Evolutionary conservation across 2,329 filamentous ascomycete genomes (phyloP).

Genomic region (Penicillium frequentans): DNA sequence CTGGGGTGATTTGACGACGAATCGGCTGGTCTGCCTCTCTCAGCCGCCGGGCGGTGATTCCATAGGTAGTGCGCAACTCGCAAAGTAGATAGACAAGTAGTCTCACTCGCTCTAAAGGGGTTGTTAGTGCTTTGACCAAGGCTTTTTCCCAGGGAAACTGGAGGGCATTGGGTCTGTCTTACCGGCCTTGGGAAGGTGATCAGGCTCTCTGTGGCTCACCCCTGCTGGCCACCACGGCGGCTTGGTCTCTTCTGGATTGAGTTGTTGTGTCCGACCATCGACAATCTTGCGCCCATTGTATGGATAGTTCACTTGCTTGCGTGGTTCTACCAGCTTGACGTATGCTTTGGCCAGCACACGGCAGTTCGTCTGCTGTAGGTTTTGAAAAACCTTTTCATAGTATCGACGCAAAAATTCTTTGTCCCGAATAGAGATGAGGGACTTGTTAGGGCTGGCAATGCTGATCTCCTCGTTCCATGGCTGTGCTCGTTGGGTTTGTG

Average conservation of each 20-base stretch:
- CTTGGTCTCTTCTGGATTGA: constrained; percentile 35
- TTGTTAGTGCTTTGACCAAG: neutral
- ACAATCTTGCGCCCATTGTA: constrained; percentile 38
- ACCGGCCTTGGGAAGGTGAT: constrained; percentile 37
- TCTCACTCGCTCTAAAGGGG: constrained; percentile 37
- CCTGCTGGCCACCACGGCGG: constrained; percentile 37
- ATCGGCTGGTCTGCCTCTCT: constrained; percentile 42
- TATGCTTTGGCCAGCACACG: constrained; percentile 37
- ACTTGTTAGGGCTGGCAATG: constrained; percentile 25
- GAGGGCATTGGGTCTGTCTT: constrained; percentile 1
- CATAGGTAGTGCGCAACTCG: constrained; percentile 35
- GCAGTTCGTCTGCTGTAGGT: constrained; percentile 38
- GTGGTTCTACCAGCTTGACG: constrained; percentile 37
- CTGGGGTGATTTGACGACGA: constrained; percentile 36
- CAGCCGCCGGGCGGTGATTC: constrained; percentile 39
- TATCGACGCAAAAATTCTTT: constrained; percentile 27
- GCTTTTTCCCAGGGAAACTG: neutral
- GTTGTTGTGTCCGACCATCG: constrained; percentile 30
- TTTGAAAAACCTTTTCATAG: constrained; percentile 35
- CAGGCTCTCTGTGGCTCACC: constrained; percentile 35
- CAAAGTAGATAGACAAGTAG: constrained; percentile 43
- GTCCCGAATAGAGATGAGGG: constrained; percentile 26
- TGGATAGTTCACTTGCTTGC: constrained; percentile 38
- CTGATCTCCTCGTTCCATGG: constrained; percentile 14
- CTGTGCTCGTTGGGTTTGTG: constrained; percentile 4